phyloP scores from a whole-genome alignment of 805 yeast species.

The Teunomyces pallodes region DNA sequence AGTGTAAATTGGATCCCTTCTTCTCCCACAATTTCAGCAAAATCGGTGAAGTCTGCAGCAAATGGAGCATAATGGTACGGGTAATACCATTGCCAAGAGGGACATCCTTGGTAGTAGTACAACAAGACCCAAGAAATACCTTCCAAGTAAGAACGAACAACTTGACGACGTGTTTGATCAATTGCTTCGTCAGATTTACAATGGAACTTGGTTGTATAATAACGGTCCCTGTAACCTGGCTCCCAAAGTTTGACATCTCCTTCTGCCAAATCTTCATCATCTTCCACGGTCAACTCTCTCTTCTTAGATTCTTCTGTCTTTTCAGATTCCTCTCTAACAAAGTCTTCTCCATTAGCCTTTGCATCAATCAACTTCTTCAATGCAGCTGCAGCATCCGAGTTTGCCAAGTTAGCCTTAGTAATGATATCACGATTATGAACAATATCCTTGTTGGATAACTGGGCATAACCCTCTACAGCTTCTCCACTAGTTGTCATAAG shows the following conservation, averaged over 20 bases:
- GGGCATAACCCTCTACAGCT: conserved; percentile 60
- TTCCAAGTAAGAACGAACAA: conserved; percentile 76
- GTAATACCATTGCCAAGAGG: conserved; percentile 97
- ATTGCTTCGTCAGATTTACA: conserved; percentile 54
- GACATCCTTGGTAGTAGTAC: conserved; percentile 96
- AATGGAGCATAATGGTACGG: conserved; percentile 98
- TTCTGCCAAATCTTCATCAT: conserved; percentile 42
- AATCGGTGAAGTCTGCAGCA: conserved; percentile 76
- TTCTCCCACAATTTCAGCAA: conserved; percentile 44
- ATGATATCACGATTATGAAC: conserved; percentile 61
- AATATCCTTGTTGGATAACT: conserved; percentile 67
- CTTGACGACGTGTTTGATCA: conserved; percentile 49
- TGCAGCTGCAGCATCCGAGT: conserved; percentile 64
- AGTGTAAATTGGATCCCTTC: conserved; percentile 53
- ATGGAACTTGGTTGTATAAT: conserved; percentile 74
- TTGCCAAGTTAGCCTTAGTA: conserved; percentile 69
- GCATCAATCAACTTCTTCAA: conserved; percentile 40
- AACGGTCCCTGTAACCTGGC: conserved; percentile 81
- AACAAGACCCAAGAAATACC: conserved; percentile 96
- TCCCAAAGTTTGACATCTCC: conserved; percentile 67
- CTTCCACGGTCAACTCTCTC: conserved; percentile 5
- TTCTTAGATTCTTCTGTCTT: conserved; percentile 8
- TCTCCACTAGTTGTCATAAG: conserved; percentile 75
- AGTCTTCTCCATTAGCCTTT: conserved; percentile 13
- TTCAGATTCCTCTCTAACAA: conserved; percentile 6